Evolutionary conservation across 108 stramenopile genomes (phyloP), one percentile per base, ranked within the genome.

Genomic region (Discostella pseudostelligera): DNA sequence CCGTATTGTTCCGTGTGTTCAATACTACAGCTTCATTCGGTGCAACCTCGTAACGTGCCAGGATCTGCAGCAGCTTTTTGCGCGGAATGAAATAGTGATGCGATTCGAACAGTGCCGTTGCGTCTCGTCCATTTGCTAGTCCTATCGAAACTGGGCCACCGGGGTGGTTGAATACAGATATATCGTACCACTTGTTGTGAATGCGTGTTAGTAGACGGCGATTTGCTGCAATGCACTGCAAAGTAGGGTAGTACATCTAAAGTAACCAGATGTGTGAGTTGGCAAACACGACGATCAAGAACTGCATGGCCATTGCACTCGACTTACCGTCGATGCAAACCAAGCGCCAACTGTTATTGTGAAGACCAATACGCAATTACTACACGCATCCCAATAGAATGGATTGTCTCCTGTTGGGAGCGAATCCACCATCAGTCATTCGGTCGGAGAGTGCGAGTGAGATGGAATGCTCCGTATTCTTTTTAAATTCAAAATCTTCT

Each of bases 51-150:
- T 77, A 83, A 39, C 80, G 80, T 21, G 69, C 29, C 12, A 83
- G 65, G 19, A 80, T 58, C 44, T 70, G 69, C 50, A 66, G 26
- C 26, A 81, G 56, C 44, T 44, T 70, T 9, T 72, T 61, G 26
- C 69, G 70, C 25, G 62, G n/a, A 4, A 57, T 67, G 19, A 83
- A 58, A 3, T 58, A 66, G 58, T 83, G 82, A 40, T 83, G 82
- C 0, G 82, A 83, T 65, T 83, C 82, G 43, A 83, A 80, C 9
- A 83, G 44, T 12, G 79, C 82, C 8, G 82, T 80, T 11, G 63
- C 79, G 58, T 83, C 82, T 42, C 82, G 46, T 46, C 28, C 37
- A 2, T 77, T 35, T 1, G 66, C 50, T 9, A 83, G 71, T 14
- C 61, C 59, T 14, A 83, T 40, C 12, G 82, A 79, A 3, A 83